A percentile compares a stretch with the other conserved stretches of the same genome.
These are phyloP conservation scores for Komagataella pseudopastoris DNA, from an alignment of 805 yeast species.

Conservation along the genomic window DNA sequence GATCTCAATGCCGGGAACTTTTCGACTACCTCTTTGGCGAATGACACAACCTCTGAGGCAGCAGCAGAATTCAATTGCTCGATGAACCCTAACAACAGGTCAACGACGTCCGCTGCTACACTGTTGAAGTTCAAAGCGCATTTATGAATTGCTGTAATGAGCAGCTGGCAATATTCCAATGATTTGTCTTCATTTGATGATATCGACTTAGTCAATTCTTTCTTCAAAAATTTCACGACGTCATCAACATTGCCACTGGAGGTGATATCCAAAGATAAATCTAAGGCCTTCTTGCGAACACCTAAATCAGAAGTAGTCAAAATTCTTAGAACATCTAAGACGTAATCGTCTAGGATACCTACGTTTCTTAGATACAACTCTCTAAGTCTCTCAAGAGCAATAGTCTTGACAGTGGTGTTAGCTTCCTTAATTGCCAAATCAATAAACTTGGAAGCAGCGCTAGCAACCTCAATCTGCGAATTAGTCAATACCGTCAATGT, in stretches of 20 bases:
- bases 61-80: constrained; percentile 75
- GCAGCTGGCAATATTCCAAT: constrained; percentile 75
- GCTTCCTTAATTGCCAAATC: constrained; percentile 84
- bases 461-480: constrained; percentile 52
- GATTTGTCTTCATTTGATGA: constrained; percentile 65
- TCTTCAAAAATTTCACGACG: constrained; percentile 81
- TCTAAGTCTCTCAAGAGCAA: constrained; percentile 76
- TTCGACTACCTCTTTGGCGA: constrained; percentile 89
- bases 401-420: constrained; percentile 91
- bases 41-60: constrained; percentile 81
- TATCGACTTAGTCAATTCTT: constrained; percentile 71
- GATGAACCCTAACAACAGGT: constrained; percentile 72
- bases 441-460: constrained; percentile 77
- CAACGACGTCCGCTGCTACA: constrained; percentile 86
- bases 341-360: constrained; percentile 72
- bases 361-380: constrained; percentile 64
- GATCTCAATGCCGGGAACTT: constrained; percentile 72
- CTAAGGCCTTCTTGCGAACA: constrained; percentile 80
- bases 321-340: constrained; percentile 77
- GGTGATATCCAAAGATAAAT: constrained; percentile 68
- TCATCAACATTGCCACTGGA: constrained; percentile 87
- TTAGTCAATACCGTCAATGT: constrained; percentile 46
- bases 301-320: constrained; percentile 82
- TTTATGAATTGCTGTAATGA: constrained; percentile 79
- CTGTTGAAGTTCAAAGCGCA: constrained; percentile 83